These are phyloP conservation scores for Lecanoromycetidae sp. DNA, from an alignment of 2,329 filamentous ascomycete species.

Conservation along the genomic window DNA sequence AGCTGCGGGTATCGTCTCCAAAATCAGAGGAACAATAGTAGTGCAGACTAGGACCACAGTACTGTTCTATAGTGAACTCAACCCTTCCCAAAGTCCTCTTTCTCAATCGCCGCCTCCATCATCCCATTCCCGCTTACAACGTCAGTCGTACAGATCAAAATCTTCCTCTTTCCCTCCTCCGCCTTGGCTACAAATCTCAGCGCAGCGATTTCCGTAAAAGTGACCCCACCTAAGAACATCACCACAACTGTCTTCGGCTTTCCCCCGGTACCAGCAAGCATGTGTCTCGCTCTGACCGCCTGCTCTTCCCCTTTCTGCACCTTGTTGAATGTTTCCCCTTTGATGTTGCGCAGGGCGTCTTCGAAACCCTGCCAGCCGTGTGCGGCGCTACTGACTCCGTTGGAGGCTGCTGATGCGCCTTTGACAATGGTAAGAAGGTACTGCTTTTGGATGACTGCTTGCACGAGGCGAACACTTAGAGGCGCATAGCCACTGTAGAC, in stretches of 20 bases:
- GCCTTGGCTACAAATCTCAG: slow-evolving; percentile 78
- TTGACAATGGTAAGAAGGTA: slow-evolving; percentile 61
- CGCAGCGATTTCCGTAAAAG: slow-evolving; percentile 90
- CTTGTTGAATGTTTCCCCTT: slow-evolving; percentile 83
- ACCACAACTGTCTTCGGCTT: slow-evolving; percentile 80
- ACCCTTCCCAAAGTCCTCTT: slow-evolving; percentile 41
- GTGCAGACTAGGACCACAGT: neutral
- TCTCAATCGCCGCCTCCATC: slow-evolving; percentile 76
- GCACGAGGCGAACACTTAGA: slow-evolving; percentile 77
- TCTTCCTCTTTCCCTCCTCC: slow-evolving; percentile 66
- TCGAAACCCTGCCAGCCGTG: slow-evolving; percentile 92
- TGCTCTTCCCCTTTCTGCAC: slow-evolving; percentile 87
- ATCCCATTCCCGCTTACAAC: slow-evolving; percentile 82
- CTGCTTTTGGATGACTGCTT: slow-evolving; percentile 85
- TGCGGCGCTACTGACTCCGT: slow-evolving; percentile 45
- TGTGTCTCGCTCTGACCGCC: slow-evolving; percentile 71
- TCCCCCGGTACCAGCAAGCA: slow-evolving; percentile 60
- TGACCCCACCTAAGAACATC: slow-evolving; percentile 96
- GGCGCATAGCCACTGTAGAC: slow-evolving; percentile 97
- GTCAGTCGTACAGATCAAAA: slow-evolving; percentile 86
- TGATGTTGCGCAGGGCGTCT: slow-evolving; percentile 74
- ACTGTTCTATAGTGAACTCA: slow-evolving; percentile 1
- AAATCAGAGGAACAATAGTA: neutral
- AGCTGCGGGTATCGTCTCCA: too few species aligned
- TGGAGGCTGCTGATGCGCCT: slow-evolving; percentile 40